phyloP scores from a whole-genome alignment of 805 yeast species.

The Lipomyces yamadae region DNA sequence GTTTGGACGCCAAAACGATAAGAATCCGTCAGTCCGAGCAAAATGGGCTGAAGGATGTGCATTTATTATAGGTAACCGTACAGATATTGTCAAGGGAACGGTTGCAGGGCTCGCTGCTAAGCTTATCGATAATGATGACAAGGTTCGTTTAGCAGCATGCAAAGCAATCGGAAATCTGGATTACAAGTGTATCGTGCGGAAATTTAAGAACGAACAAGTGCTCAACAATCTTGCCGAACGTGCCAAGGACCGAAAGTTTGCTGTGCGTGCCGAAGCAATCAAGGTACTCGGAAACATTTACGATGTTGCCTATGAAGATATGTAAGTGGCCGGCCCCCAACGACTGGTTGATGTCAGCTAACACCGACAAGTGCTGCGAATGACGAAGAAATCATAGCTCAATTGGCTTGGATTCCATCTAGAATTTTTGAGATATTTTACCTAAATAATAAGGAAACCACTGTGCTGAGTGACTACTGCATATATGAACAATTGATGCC shows the following conservation, averaged over 20 bases:
- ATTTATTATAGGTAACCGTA: constrained; percentile 52
- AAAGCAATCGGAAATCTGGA: constrained; percentile 53
- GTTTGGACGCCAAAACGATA: constrained; percentile 76
- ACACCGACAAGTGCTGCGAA: constrained; percentile 32
- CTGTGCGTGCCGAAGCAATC: constrained; percentile 66
- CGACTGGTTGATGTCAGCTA: neutral
- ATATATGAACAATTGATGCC: constrained; percentile 69
- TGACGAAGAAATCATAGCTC: constrained; percentile 44
- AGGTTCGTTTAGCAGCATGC: constrained; percentile 68
- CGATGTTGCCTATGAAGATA: constrained; percentile 51
- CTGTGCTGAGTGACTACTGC: constrained; percentile 64
- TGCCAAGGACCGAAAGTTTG: constrained; percentile 70
- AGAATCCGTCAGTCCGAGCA: constrained; percentile 64
- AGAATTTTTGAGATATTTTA: constrained; percentile 67
- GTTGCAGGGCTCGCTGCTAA: constrained; percentile 64
- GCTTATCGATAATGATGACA: constrained; percentile 74
- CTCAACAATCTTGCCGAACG: constrained; percentile 63
- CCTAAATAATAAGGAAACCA: constrained; percentile 71
- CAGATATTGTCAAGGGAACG: constrained; percentile 56
- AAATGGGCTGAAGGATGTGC: constrained; percentile 71
- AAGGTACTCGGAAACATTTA: constrained; percentile 60
- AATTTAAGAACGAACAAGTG: constrained; percentile 54
- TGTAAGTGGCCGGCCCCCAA: constrained; percentile 3
- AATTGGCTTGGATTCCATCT: constrained; percentile 63
- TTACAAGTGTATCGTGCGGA: constrained; percentile 53